Evolutionary conservation across 2,329 filamentous ascomycete genomes (phyloP), one percentile per base, ranked within the genome.

Genomic region (Chrysoporthe austroafricana): DNA sequence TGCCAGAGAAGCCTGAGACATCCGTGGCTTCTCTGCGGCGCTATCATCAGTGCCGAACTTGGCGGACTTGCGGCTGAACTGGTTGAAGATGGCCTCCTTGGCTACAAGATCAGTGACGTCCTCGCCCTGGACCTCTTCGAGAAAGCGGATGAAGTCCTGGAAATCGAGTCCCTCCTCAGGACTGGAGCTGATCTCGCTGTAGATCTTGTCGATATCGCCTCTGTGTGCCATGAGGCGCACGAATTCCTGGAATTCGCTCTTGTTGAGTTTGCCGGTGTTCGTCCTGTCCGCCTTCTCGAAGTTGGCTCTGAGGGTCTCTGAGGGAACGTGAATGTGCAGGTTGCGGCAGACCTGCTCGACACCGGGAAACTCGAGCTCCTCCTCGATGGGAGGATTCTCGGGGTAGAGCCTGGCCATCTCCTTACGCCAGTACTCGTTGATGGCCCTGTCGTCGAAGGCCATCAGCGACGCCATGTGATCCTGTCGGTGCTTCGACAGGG

Each of bases 391-490:
- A 6, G 83, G 78, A 2, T 78, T 76, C 65, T 84, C 82, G 9
- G 81, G 78, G 71, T 86, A 88, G 66, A 91, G 85, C 74, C 89
- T 90, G 42, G 86, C 83, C 88, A 97, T 96, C 77, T 96, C 93
- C 57, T 87, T 89, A 70, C 90, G 87, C 96, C 96, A 99, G 78
- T 96, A 94, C 59, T 89, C 87, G 65, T 89, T 89, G 63, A 97
- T 87, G 60, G 93, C 93, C 72, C 90, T 90, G 75, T 97, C 90
- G 71, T 92, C 90, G 76, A 94, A 96, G 5, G 92, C 89, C 78
- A 95, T 92, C 67, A 99, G 81, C 6, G 93, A 96, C 14, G 92
- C 90, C 91, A 98, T 97, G 73, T 96, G 87, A 65, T 94, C 92
- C 71, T 96, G 93, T 65, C 96, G 89, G 75, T 97, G 92, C 73